Conservation (phyloP, 2,329 filamentous ascomycete genomes). For the Pyrenophora seminiperda region DNA sequence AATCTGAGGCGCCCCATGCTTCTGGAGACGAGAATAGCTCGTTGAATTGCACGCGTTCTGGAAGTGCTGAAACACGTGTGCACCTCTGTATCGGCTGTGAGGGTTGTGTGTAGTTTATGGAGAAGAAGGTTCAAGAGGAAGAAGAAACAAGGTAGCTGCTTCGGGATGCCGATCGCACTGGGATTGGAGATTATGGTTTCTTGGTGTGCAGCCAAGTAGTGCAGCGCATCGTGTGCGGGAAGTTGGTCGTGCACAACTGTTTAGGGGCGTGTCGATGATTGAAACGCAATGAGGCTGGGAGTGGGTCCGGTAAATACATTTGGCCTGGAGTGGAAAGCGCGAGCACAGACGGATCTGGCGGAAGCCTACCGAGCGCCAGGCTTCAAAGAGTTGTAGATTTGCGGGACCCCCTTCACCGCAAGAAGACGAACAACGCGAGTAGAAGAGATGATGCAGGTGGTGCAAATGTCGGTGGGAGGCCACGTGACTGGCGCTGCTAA, state of each 20-base stretch:
- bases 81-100: slow-evolving; percentile 1
- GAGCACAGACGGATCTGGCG: slow-evolving; percentile 47
- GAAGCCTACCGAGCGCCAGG: slow-evolving; percentile 29
- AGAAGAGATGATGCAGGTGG: background rate
- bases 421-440: background rate
- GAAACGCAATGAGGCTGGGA: slow-evolving; percentile 35
- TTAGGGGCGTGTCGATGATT: slow-evolving; percentile 19
- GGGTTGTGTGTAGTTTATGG: background rate
- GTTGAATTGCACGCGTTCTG: slow-evolving; percentile 26
- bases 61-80: slow-evolving; percentile 43
- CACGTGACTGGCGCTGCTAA: no score
- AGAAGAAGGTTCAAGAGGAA: background rate
- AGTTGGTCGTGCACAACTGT: slow-evolving; percentile 11
- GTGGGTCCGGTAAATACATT: slow-evolving; percentile 36
- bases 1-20: slow-evolving; percentile 38
- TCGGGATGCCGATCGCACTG: background rate
- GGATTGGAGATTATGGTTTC: slow-evolving; percentile 7
- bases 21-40: slow-evolving; percentile 40
- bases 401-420: slow-evolving; percentile 14
- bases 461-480: slow-evolving; percentile 14
- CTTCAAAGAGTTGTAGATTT: slow-evolving; percentile 11
- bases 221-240: slow-evolving; percentile 3
- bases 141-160: background rate
- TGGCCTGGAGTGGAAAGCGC: slow-evolving; percentile 26
- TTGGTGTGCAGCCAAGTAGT: slow-evolving; percentile 6